Conservation (phyloP, 1,284 basidiomycete genomes). For the Retiboletus flavoniger region DNA sequence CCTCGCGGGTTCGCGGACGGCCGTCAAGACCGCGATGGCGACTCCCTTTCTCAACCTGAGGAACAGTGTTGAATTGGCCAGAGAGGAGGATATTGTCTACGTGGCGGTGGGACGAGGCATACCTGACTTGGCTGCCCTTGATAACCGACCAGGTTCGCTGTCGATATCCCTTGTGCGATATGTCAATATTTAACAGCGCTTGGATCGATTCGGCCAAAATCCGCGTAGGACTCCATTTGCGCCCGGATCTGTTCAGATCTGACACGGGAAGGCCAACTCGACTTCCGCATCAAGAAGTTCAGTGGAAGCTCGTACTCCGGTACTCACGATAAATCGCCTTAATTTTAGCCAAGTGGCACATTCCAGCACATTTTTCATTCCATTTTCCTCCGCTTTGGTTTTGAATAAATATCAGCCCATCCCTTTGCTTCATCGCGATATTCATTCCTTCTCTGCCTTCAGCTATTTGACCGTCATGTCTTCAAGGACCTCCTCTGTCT, state of each 20-base stretch:
- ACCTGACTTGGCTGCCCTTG: background rate
- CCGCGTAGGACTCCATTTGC: slow-evolving; percentile 15
- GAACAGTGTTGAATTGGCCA: background rate
- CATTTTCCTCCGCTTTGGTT: slow-evolving; percentile 10
- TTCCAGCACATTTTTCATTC: slow-evolving; percentile 19
- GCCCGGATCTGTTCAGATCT: slow-evolving; percentile 26
- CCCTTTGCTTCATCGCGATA: slow-evolving; percentile 5
- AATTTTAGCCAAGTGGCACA: slow-evolving; percentile 28
- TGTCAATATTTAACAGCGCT: slow-evolving; percentile 9
- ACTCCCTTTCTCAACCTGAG: slow-evolving; percentile 13
- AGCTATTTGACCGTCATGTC: slow-evolving; percentile 20
- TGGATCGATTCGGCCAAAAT: slow-evolving; percentile 8
- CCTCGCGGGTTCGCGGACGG: slow-evolving; percentile 8
- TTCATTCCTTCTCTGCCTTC: slow-evolving; percentile 2
- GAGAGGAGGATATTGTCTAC: slow-evolving; percentile 1
- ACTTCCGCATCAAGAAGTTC: slow-evolving; percentile 31
- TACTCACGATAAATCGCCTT: slow-evolving; percentile 32
- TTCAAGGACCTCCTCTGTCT: slow-evolving; percentile 28
- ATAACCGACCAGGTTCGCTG: background rate
- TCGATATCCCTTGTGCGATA: slow-evolving; percentile 4
- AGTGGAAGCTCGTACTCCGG: slow-evolving; percentile 15
- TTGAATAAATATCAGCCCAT: slow-evolving; percentile 30
- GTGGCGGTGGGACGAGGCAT: background rate
- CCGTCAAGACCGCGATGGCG: slow-evolving; percentile 17
- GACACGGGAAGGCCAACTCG: slow-evolving; percentile 6